Conservation (phyloP, 179 eudicot species). For the Patellifolia procumbens region DNA sequence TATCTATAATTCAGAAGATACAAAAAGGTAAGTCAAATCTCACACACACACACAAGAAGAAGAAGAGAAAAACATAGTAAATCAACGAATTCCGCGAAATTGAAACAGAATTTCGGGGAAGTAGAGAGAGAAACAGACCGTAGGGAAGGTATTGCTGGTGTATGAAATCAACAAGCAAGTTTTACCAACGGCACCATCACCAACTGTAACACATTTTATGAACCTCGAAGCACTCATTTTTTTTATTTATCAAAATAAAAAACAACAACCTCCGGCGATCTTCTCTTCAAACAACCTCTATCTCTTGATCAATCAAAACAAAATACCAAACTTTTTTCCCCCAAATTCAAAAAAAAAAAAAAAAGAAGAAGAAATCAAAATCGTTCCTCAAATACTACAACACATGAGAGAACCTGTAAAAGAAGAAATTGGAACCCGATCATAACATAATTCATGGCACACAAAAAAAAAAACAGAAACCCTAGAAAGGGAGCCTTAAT, state of each 20-base stretch:
- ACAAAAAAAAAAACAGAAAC: neutral
- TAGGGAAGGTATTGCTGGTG: constrained; percentile 50
- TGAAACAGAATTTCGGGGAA: neutral
- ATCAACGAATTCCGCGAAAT: neutral
- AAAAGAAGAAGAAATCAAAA: constrained; percentile 5
- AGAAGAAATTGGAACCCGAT: constrained; percentile 4
- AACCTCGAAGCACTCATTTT: constrained; percentile 50
- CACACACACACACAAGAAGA: neutral
- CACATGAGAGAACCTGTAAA: constrained; percentile 14
- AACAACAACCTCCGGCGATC: constrained; percentile 17
- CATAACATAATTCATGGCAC: constrained; percentile 10
- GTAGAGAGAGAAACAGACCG: constrained; percentile 27
- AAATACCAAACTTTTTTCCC: neutral
- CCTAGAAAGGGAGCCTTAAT: constrained; percentile 1
- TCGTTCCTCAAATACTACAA: neutral
- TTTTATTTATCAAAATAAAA: neutral
- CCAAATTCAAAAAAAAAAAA: constrained; percentile 1
- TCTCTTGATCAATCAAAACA: constrained; percentile 12
- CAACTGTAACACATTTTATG: constrained; percentile 49
- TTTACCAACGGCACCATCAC: constrained; percentile 52
- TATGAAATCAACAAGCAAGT: constrained; percentile 51
- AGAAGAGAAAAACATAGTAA: neutral
- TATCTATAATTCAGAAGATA: neutral
- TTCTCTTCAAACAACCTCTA: neutral
- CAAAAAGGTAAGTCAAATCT: neutral